Percentiles rank a stretch among this genome's conserved stretches.
phyloP scores from a whole-genome alignment of 2,329 filamentous ascomycete species.

The Ophiostoma piceae region DNA sequence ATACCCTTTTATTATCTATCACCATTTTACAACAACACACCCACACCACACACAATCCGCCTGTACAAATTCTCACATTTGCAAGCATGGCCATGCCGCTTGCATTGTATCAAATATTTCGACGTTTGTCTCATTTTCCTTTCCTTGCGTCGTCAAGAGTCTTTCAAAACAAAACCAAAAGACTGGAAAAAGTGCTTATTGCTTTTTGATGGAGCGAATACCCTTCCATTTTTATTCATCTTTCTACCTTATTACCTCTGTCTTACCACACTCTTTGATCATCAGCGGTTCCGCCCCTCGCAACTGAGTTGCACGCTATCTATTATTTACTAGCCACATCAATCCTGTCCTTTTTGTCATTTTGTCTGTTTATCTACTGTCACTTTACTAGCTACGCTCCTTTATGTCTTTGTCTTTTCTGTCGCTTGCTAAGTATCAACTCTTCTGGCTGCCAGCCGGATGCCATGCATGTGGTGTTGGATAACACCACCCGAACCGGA shows the following conservation, averaged over 20 bases:
- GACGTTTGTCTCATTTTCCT: slow-evolving; percentile 9
- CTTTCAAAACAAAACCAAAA: slow-evolving; percentile 18
- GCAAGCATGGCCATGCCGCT: neutral
- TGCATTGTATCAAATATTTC: slow-evolving; percentile 17
- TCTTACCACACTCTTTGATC: slow-evolving; percentile 5
- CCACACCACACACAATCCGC: slow-evolving; percentile 25
- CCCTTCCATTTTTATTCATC: slow-evolving; percentile 14
- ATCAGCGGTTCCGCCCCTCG: slow-evolving; percentile 10
- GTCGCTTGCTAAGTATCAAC: neutral
- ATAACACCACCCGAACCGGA: slow-evolving; percentile 9
- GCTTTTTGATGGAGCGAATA: slow-evolving; percentile 23
- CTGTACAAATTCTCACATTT: slow-evolving; percentile 18
- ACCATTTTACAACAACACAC: slow-evolving; percentile 9
- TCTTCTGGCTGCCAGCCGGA: neutral
- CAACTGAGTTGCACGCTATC: slow-evolving; percentile 8
- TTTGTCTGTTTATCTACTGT: neutral
- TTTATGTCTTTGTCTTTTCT: neutral
- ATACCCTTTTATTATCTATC: slow-evolving; percentile 32
- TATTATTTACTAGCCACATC: neutral
- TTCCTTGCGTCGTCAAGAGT: slow-evolving; percentile 18
- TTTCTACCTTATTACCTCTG: slow-evolving; percentile 1
- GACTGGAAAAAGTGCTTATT: slow-evolving; percentile 9
- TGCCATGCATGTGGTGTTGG: slow-evolving; percentile 17
- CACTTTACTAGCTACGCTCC: slow-evolving; percentile 2
- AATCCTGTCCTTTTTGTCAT: neutral